A percentile compares a stretch with the other conserved stretches of the same genome.
Conservation (phyloP, 2,329 filamentous ascomycete species). For the Ophiostoma ulmi region DNA sequence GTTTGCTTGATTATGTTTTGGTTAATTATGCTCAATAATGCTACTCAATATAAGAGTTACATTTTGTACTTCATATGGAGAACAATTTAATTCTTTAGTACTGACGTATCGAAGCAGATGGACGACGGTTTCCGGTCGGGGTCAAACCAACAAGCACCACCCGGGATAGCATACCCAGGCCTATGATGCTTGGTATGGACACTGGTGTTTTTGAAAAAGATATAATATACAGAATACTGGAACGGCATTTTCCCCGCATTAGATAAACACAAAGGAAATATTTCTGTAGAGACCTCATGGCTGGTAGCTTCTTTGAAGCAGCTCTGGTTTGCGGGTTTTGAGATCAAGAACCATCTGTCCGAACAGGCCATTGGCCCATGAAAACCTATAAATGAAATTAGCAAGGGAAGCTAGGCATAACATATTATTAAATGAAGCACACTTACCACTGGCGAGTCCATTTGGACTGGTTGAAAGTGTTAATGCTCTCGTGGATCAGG, state of each 20-base stretch:
- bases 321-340: slow-evolving; percentile 61
- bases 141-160: not conserved
- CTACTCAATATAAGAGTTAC: too few species aligned
- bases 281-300: slow-evolving; percentile 17
- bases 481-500: slow-evolving; percentile 74
- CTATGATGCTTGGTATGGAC: not conserved
- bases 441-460: slow-evolving; percentile 40
- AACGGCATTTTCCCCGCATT: not conserved
- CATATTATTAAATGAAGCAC: not conserved
- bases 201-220: not conserved
- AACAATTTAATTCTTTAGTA: too few species aligned
- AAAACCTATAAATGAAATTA: slow-evolving; percentile 50
- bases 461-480: slow-evolving; percentile 52
- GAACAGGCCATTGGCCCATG: slow-evolving; percentile 85
- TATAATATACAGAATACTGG: too few species aligned
- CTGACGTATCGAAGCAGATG: not conserved
- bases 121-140: not conserved
- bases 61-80: too few species aligned
- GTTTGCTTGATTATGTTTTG: not conserved
- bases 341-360: slow-evolving; percentile 77
- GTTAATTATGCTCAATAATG: not conserved
- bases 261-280: not conserved
- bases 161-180: not conserved
- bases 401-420: not conserved
- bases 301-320: slow-evolving; percentile 39